Percentiles rank a stretch among this genome's conserved stretches.
phyloP scores from a whole-genome alignment of 306 rosid species.

The Senna siamea region DNA sequence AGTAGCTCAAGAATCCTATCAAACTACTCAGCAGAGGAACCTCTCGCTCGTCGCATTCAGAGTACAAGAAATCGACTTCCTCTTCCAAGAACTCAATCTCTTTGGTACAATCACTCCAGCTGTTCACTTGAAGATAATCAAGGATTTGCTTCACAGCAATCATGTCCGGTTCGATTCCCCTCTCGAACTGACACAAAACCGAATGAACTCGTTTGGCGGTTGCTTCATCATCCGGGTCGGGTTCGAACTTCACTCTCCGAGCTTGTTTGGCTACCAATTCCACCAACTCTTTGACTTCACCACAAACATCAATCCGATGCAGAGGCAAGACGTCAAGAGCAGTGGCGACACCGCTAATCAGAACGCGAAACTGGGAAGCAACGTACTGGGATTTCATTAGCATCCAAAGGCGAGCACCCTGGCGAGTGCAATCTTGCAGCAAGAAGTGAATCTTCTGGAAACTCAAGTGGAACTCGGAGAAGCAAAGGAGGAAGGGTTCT shows the following conservation, averaged over 20 bases:
- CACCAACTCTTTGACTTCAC: slow-evolving; percentile 57
- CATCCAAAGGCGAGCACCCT: slow-evolving; percentile 49
- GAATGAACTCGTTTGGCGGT: slow-evolving; percentile 22
- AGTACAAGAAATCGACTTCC: slow-evolving; percentile 29
- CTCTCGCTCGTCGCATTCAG: slow-evolving; percentile 39
- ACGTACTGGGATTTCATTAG: slow-evolving; percentile 49
- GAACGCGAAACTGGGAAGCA: slow-evolving; percentile 41
- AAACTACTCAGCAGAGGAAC: slow-evolving; percentile 49
- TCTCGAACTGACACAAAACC: slow-evolving; percentile 46
- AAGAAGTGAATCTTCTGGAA: slow-evolving; percentile 55
- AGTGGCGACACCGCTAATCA: slow-evolving; percentile 44
- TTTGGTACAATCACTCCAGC: slow-evolving; percentile 54
- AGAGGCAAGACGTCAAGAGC: slow-evolving; percentile 60
- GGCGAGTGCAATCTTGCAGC: slow-evolving; percentile 51
- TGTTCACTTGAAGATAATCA: slow-evolving; percentile 47
- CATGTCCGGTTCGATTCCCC: slow-evolving; percentile 46
- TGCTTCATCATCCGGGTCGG: slow-evolving; percentile 37
- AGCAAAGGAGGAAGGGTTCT: slow-evolving; percentile 34
- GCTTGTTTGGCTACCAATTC: slow-evolving; percentile 53
- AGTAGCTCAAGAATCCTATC: slow-evolving; percentile 55
- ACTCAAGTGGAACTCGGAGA: slow-evolving; percentile 55
- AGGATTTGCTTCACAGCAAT: slow-evolving; percentile 34
- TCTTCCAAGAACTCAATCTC: slow-evolving; percentile 60
- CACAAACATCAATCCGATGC: slow-evolving; percentile 31
- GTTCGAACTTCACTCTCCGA: slow-evolving; percentile 38